Evolutionary conservation across 176 grass and related monocot species (phyloP), one percentile per base, ranked within the genome.

Genomic region (Triticum turgidum): DNA sequence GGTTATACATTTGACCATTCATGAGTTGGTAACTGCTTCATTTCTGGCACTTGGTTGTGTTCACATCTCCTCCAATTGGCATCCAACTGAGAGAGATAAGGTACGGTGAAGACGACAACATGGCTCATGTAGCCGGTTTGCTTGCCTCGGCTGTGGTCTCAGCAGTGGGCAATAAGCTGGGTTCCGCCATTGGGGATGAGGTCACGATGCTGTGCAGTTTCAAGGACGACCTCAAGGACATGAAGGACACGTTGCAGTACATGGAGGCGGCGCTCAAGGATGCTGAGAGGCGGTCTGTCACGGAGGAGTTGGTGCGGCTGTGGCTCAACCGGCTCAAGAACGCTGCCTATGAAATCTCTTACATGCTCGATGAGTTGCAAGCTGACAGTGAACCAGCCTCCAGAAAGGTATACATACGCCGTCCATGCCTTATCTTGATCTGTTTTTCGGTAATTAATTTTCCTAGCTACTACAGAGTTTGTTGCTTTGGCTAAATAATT

Each of bases 331-430:
- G 10, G 33, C 69, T 72, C 37, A 72, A 72, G 37, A 12, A 42
- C 9, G 35, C 69, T n/a, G 37, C 69, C 37, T 42, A 72, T 0
- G 35, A 72, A 21, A 72, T 72, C 69, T 72, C 37, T 35, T 1
- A 72, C 20, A 72, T 72, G 69, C 69, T 72, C 4, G 69, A 72
- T 11, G 69, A 72, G 20, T 72, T 72, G 37, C 69, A 72, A n/a
- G 4, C 35, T 35, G 0, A 21, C 20, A 35, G 6, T 30, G 25
- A 65, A 38, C 35, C 69, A 9, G 69, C 18, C 20, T 21, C 69
- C 0, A 5, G 69, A 38, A 72, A 10, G 69, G 69, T 72, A 51
- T 51, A 49, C 0, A 71, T 65, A 13, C 13, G 24, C 4, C 11
- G 0, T 12, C 44, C 11, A 0, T 65, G 62, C 2, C 24, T 29